These are phyloP conservation scores for Stachybotrys chartarum DNA, from an alignment of 2,329 filamentous ascomycete genomes.

Conservation along the genomic window DNA sequence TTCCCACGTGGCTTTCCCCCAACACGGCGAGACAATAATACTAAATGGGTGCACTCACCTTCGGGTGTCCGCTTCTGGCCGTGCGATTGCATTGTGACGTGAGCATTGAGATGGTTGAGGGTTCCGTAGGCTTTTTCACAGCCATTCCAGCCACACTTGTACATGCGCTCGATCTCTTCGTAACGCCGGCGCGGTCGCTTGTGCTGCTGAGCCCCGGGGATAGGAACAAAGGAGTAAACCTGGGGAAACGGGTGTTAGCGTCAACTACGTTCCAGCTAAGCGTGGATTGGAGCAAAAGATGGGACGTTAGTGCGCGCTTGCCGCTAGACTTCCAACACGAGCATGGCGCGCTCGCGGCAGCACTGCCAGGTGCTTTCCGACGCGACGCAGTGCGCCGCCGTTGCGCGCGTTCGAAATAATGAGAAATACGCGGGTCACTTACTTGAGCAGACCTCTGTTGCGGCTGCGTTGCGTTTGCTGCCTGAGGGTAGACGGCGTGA, in stretches of 20 bases:
- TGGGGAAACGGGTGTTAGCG: constrained; percentile 34
- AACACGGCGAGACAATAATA: background rate
- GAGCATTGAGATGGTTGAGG: constrained; percentile 92
- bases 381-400: too few species aligned
- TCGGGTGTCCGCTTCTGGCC: constrained; percentile 92
- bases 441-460: constrained; percentile 54
- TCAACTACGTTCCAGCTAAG: background rate
- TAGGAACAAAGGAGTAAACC: constrained; percentile 97
- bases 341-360: too few species aligned
- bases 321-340: too few species aligned
- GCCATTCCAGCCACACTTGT: constrained; percentile 97
- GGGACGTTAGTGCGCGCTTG: too few species aligned
- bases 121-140: constrained; percentile 99
- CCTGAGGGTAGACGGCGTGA: constrained; percentile 48
- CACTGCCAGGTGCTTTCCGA: too few species aligned
- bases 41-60: constrained; percentile 54
- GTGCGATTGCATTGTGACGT: constrained; percentile 98
- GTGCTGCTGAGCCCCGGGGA: constrained; percentile 93
- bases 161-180: constrained; percentile 99
- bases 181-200: constrained; percentile 90
- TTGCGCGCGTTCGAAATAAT: too few species aligned
- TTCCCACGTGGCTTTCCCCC: too few species aligned
- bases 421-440: constrained; percentile 23
- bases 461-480: constrained; percentile 47
- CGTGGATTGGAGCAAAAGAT: too few species aligned